Evolutionary conservation across 352 stramenopile genomes (phyloP).

Genomic region (Thalassiosira livingstoniorum): DNA sequence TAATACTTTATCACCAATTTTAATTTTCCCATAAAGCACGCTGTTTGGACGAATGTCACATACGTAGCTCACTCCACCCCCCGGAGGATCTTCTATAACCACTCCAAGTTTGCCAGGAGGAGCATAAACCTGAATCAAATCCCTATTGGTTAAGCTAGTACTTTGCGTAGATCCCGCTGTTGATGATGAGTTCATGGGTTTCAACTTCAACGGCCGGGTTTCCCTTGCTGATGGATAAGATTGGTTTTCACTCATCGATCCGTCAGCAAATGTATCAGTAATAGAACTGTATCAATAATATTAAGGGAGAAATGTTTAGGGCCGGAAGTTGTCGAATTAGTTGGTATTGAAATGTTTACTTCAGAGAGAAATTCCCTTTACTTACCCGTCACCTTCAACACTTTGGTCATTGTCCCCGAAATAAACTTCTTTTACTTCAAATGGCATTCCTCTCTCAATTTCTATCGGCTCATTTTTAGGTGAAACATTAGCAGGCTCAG

Average conservation of each 20-base stretch:
- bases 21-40: slow-evolving; percentile 37
- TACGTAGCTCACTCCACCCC: slow-evolving; percentile 30
- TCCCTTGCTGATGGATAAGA: not conserved
- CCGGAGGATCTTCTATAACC: slow-evolving; percentile 23
- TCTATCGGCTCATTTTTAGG: no score
- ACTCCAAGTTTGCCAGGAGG: slow-evolving; percentile 59
- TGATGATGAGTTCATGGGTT: not conserved
- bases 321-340: no score
- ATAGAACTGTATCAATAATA: not conserved
- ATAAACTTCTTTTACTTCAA: no score
- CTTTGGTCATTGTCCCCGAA: no score
- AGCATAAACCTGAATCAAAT: slow-evolving; percentile 37
- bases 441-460: no score
- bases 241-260: not conserved
- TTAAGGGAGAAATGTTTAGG: not conserved
- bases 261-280: not conserved
- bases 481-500: no score
- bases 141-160: not conserved
- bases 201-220: not conserved
- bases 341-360: no score
- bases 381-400: no score
- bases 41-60: slow-evolving; percentile 30
- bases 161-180: not conserved
- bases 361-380: no score
- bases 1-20: slow-evolving; percentile 43